A percentile compares a stretch with the other conserved stretches of the same genome.
phyloP scores from a whole-genome alignment of 202 grass and related monocot genomes.

The Panicum virgatum region DNA sequence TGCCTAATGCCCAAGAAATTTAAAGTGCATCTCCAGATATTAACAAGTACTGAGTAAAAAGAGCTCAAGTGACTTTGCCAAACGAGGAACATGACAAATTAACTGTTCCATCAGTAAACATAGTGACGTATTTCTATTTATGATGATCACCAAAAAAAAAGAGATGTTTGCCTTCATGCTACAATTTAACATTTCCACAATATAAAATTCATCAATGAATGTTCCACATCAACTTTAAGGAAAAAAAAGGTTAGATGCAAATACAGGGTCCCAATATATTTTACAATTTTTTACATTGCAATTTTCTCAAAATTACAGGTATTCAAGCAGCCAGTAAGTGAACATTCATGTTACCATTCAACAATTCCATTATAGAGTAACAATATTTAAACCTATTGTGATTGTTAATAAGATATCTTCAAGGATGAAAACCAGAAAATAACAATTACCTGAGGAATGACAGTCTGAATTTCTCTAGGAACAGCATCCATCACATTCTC shows the following conservation, averaged over 20 bases:
- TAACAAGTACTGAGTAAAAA: no score
- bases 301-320: neutral
- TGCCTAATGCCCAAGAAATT: neutral
- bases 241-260: neutral
- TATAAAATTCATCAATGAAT: neutral
- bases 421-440: slow-evolving; percentile 24
- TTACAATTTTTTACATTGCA: neutral
- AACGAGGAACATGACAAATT: no score
- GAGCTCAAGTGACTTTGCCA: no score
- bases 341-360: slow-evolving; percentile 15
- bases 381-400: neutral
- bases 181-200: no score
- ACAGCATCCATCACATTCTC: slow-evolving; percentile 76
- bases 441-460: slow-evolving; percentile 80
- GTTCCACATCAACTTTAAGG: neutral
- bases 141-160: neutral
- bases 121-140: slow-evolving; percentile 15
- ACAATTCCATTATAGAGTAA: neutral
- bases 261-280: neutral
- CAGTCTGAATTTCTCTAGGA: slow-evolving; percentile 89
- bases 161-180: no score
- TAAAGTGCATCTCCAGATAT: no score
- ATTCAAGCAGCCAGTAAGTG: slow-evolving; percentile 8
- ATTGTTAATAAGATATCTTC: slow-evolving; percentile 17
- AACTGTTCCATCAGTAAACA: neutral